Conservation (phyloP, 345 rosid genomes). For the Gossypium herbaceum region DNA sequence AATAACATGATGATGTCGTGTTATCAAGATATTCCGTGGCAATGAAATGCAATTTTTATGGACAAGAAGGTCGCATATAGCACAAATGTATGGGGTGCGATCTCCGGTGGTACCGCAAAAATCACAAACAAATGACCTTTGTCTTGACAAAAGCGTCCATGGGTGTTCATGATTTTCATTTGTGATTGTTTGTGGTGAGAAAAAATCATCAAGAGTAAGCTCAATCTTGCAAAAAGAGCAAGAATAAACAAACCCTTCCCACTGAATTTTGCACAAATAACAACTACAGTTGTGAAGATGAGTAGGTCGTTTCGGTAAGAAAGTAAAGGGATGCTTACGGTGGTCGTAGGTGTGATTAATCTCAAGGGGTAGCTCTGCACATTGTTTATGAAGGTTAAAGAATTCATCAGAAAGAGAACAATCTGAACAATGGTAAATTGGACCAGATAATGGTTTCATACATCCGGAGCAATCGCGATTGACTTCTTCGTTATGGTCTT, state of each 20-base stretch:
- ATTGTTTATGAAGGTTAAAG: background rate
- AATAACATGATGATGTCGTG: background rate
- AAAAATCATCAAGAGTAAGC: background rate
- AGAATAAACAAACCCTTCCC: background rate
- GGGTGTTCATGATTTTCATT: background rate
- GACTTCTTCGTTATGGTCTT: background rate
- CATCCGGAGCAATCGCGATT: background rate
- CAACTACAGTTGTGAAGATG: background rate
- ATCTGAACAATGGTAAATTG: background rate
- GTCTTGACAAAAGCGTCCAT: background rate
- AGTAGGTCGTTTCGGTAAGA: background rate
- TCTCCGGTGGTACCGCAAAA: conserved; percentile 19
- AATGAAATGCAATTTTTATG: background rate
- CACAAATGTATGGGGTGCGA: no score
- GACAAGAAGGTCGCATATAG: no score
- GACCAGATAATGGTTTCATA: background rate
- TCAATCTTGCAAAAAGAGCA: background rate
- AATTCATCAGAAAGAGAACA: background rate
- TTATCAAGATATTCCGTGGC: background rate
- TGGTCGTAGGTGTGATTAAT: background rate
- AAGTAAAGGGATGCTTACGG: background rate
- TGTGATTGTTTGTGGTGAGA: background rate
- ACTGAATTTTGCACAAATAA: background rate
- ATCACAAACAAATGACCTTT: conserved; percentile 17
- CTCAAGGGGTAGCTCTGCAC: background rate